Conservation (phyloP, 345 rosid species). For the Pseudoturritis turrita region DNA sequence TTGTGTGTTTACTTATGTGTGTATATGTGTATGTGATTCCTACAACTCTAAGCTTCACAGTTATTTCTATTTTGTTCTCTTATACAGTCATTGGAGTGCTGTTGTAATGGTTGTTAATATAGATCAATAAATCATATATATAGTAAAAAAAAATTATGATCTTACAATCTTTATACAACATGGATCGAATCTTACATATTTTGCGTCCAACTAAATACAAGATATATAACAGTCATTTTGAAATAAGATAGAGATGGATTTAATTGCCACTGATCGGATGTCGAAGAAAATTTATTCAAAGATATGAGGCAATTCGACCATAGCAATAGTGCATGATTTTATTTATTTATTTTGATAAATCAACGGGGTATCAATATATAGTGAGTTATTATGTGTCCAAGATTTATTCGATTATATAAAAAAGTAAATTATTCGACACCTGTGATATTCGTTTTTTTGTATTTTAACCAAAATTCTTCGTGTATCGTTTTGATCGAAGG, state of each 20-base stretch:
- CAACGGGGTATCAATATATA: too few species aligned
- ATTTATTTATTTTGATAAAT: too few species aligned
- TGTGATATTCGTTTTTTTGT: too few species aligned
- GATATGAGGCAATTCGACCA: not conserved
- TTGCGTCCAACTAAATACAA: not conserved
- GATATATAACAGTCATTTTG: not conserved
- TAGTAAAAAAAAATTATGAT: not conserved
- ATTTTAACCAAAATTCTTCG: not conserved
- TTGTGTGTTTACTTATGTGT: not conserved
- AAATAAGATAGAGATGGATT: not conserved
- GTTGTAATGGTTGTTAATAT: not conserved
- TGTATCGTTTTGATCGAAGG: not conserved
- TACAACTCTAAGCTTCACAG: not conserved
- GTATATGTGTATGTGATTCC: not conserved
- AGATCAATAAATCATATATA: constrained; percentile 1
- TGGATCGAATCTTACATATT: not conserved
- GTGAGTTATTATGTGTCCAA: too few species aligned
- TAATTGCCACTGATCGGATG: not conserved
- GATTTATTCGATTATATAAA: too few species aligned
- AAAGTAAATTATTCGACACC: too few species aligned
- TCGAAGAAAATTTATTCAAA: not conserved
- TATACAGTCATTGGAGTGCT: constrained; percentile 6
- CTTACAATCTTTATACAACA: not conserved
- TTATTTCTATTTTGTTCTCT: not conserved
- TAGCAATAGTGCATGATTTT: not conserved